Conservation (phyloP, 129 eudicot species). For the Daucus carota region DNA sequence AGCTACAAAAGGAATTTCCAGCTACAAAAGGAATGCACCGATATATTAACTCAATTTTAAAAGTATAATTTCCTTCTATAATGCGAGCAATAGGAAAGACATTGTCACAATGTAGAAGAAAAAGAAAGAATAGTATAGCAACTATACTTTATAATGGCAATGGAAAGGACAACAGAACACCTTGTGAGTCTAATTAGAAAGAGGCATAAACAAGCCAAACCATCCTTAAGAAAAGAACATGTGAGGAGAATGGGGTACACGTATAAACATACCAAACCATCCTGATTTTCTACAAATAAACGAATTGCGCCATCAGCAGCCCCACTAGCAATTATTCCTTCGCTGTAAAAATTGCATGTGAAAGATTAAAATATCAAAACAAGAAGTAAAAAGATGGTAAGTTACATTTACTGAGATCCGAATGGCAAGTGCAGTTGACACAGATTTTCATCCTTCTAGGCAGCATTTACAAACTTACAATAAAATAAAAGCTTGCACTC, state of each 20-base stretch:
- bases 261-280: slow-evolving; percentile 40
- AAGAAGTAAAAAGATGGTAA: not conserved
- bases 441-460: not conserved
- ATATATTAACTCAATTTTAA: not conserved
- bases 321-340: slow-evolving; percentile 85
- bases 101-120: not conserved
- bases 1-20: no score
- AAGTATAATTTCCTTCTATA: not conserved
- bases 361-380: not conserved
- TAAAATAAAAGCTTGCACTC: not conserved
- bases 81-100: not conserved
- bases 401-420: not conserved
- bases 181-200: not conserved
- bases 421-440: not conserved
- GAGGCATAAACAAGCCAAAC: not conserved
- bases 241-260: not conserved
- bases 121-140: not conserved
- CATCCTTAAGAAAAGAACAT: not conserved
- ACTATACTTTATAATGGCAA: not conserved
- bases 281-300: slow-evolving; percentile 57
- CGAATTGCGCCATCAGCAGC: slow-evolving; percentile 96
- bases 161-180: not conserved
- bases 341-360: slow-evolving; percentile 30
- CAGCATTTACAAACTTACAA: not conserved
- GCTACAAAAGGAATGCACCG: not conserved